These are phyloP conservation scores for Acacia acuminata DNA, from an alignment of 306 rosid genomes.

Conservation along the genomic window DNA sequence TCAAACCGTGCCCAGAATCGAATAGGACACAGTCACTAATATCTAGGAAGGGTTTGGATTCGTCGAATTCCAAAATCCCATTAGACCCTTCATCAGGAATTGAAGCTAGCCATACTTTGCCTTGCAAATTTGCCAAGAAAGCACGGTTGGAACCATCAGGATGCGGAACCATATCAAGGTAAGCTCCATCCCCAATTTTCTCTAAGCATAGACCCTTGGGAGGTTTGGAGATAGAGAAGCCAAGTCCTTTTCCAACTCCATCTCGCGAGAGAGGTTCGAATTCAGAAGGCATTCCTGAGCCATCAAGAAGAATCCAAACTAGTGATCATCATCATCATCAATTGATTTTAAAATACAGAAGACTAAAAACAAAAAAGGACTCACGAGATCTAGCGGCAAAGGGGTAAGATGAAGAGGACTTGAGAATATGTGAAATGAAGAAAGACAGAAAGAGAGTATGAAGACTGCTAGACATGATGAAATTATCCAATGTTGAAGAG, in stretches of 20 bases:
- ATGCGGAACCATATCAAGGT: slow-evolving; percentile 46
- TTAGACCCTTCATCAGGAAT: slow-evolving; percentile 39
- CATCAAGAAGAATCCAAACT: background rate
- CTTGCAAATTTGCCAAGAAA: slow-evolving; percentile 35
- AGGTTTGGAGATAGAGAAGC: slow-evolving; percentile 5
- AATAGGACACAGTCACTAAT: slow-evolving; percentile 29
- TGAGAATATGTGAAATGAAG: slow-evolving; percentile 11
- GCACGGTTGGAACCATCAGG: slow-evolving; percentile 50
- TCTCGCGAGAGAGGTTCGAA: background rate
- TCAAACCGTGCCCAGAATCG: slow-evolving; percentile 37
- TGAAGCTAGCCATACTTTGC: slow-evolving; percentile 48
- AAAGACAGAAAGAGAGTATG: slow-evolving; percentile 23
- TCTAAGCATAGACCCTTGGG: slow-evolving; percentile 47
- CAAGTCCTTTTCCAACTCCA: background rate
- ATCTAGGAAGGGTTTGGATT: slow-evolving; percentile 44
- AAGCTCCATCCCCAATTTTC: slow-evolving; percentile 47
- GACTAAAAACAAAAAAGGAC: background rate
- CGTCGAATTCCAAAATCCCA: slow-evolving; percentile 27
- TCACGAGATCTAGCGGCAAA: slow-evolving; percentile 24
- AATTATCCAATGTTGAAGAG: background rate
- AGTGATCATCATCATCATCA: background rate
- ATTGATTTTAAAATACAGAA: background rate
- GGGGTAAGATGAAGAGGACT: slow-evolving; percentile 11
- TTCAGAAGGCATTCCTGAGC: slow-evolving; percentile 29
- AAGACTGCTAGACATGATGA: slow-evolving; percentile 9